Conservation (phyloP, 768 basidiomycete species). For the Hysterangium stoloniferum region DNA sequence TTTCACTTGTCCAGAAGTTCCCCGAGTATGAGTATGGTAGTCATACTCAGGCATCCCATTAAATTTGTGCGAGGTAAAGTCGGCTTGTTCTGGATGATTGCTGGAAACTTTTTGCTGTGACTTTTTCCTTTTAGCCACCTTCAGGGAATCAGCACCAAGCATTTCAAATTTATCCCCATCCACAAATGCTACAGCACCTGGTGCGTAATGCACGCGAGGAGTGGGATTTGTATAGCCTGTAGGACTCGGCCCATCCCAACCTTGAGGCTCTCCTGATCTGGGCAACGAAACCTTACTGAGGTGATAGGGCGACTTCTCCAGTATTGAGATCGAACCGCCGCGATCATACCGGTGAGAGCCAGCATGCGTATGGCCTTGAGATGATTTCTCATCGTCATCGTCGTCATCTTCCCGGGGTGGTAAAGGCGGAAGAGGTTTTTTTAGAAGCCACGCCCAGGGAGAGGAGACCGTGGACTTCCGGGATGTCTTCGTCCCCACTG, state of each 20-base stretch:
- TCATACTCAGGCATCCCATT: not conserved
- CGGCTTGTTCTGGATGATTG: not conserved
- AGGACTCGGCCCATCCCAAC: not conserved
- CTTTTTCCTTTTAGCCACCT: conserved; percentile 1
- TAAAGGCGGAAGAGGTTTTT: conserved; percentile 53
- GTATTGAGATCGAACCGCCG: conserved; percentile 43
- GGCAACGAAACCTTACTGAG: conserved; percentile 1
- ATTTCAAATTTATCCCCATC: not conserved
- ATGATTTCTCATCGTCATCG: conserved; percentile 51
- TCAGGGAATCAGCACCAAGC: conserved; percentile 2
- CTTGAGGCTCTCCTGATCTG: not conserved
- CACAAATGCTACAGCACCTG: too few species aligned
- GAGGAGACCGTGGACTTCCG: conserved; percentile 27
- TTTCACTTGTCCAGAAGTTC: not conserved
- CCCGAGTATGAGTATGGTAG: not conserved
- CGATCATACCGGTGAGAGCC: too few species aligned
- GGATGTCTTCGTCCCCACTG: conserved; percentile 28
- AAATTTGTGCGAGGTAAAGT: not conserved
- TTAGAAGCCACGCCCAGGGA: conserved; percentile 34
- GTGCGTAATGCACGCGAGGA: too few species aligned
- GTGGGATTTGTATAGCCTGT: too few species aligned
- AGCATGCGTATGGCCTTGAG: too few species aligned
- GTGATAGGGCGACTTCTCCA: conserved; percentile 29
- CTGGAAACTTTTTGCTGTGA: not conserved
- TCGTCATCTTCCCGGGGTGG: conserved; percentile 42